Evolutionary conservation across 371 early-diverging fungal genomes (phyloP).

Genomic region (Mortierella polycephala): DNA sequence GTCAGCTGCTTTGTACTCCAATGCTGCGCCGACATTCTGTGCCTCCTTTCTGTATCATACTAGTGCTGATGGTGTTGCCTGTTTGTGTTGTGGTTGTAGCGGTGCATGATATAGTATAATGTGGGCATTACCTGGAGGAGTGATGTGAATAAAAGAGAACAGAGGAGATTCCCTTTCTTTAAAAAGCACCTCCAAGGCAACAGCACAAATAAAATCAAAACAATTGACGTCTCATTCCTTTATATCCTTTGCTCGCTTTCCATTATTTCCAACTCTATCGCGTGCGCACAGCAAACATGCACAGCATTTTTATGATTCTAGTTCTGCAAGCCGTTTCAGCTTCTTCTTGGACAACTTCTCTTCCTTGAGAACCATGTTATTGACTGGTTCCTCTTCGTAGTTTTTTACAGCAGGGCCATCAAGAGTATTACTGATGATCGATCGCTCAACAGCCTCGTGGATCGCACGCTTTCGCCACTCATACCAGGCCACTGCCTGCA

Average conservation of each 20-base stretch:
- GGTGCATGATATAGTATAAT: neutral
- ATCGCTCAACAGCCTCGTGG: slow-evolving; percentile 34
- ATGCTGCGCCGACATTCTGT: too few species aligned
- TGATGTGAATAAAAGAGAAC: neutral
- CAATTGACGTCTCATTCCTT: neutral
- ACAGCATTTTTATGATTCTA: too few species aligned
- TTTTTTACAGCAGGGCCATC: neutral
- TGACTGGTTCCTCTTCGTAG: too few species aligned
- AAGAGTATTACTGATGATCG: neutral
- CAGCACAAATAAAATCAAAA: neutral
- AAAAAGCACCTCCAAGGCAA: neutral
- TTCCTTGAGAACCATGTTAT: too few species aligned
- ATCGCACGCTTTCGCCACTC: slow-evolving; percentile 63
- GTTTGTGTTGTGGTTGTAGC: neutral
- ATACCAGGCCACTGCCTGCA: slow-evolving; percentile 77
- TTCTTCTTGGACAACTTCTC: too few species aligned
- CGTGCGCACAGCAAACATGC: too few species aligned
- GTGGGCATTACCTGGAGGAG: slow-evolving; percentile 5
- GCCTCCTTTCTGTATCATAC: too few species aligned
- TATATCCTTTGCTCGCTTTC: too few species aligned
- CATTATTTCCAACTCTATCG: too few species aligned
- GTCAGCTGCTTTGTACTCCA: too few species aligned
- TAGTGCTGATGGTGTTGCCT: neutral
- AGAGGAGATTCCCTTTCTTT: neutral
- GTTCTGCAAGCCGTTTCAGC: too few species aligned